A percentile compares a stretch with the other conserved stretches of the same genome.
Conservation (phyloP, 371 early-diverging fungal species). For the Capillidium rhysosporum region DNA sequence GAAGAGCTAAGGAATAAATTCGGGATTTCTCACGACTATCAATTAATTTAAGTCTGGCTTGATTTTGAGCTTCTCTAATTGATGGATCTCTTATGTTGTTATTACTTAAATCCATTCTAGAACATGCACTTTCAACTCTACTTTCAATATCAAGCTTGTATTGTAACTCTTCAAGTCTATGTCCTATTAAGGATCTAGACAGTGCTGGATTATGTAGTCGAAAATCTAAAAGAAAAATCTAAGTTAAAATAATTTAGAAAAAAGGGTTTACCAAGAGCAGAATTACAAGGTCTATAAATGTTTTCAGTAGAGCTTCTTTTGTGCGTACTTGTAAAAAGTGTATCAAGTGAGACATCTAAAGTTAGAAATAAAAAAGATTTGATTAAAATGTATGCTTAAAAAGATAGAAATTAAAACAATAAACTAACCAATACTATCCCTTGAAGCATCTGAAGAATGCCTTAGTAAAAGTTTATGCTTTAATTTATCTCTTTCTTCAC, state of each 20-base stretch:
- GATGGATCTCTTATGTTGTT: background rate
- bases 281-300: too few species aligned
- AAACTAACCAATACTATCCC: too few species aligned
- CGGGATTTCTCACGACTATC: background rate
- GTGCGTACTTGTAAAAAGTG: too few species aligned
- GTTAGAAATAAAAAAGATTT: too few species aligned
- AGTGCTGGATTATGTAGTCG: conserved; percentile 3
- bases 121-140: background rate
- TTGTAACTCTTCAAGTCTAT: conserved; percentile 1
- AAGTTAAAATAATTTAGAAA: too few species aligned
- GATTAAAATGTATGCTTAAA: too few species aligned
- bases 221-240: background rate
- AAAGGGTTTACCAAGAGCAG: too few species aligned
- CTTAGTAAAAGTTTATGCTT: background rate
- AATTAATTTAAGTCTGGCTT: background rate
- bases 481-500: conserved; percentile 1
- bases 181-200: background rate
- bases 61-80: background rate
- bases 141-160: background rate
- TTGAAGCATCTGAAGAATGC: too few species aligned
- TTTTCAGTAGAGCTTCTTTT: too few species aligned
- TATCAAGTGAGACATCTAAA: too few species aligned
- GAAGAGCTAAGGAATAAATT: conserved; percentile 1
- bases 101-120: background rate
- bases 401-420: too few species aligned